Evolutionary conservation across 2,329 filamentous ascomycete species (phyloP), one percentile per base, ranked within the genome.

Genomic region (Diaporthe australafricana): DNA sequence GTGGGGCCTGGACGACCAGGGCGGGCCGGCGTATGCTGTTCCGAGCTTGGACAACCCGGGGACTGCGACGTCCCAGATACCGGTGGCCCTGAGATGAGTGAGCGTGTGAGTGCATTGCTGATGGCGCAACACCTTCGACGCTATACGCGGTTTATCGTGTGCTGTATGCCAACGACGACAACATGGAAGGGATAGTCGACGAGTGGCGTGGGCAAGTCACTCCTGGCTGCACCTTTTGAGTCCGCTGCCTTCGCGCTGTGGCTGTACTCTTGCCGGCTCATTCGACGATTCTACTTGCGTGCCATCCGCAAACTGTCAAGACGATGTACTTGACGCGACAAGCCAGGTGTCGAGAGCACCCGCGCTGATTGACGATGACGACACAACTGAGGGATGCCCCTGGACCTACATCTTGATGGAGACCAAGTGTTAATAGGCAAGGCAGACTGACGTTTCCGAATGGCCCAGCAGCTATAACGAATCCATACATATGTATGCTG

Each of bases 1-100:
- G n/a, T 71, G 71, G 71, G 48, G 48, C 9, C 14, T 57, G 35
- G 57, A 55, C 25, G 68, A 68, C 25, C 25, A 40, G n/a, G 17
- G 22, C 32, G 52, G 27, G 6, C 56, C 57, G 45, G 25, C 22
- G 11, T 60, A 66, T 25, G 25, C 60, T 5, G 56, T 40, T 6
- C 14, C 38, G 25, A 45, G 38, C 22, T 14, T 60, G 35, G 56
- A 60, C 35, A 45, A 30, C 9, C 22, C 22, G 14, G 57, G n/a
- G 5, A 22, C 9, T 8, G 20, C 48, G 27, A 12, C 12, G 20
- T 14, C 32, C 2, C 57, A 63, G 12, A 35, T 48, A 32, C 20
- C 40, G 27, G n/a, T 25, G 42, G 11, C 57, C 5, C 6, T 48
- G 20, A 47, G 42, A 20, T 22, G 30, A 17, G 30, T 32, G 42